These are phyloP conservation scores for Laetiporus sulphureus DNA, from an alignment of 1,284 basidiomycete species.

Conservation along the genomic window DNA sequence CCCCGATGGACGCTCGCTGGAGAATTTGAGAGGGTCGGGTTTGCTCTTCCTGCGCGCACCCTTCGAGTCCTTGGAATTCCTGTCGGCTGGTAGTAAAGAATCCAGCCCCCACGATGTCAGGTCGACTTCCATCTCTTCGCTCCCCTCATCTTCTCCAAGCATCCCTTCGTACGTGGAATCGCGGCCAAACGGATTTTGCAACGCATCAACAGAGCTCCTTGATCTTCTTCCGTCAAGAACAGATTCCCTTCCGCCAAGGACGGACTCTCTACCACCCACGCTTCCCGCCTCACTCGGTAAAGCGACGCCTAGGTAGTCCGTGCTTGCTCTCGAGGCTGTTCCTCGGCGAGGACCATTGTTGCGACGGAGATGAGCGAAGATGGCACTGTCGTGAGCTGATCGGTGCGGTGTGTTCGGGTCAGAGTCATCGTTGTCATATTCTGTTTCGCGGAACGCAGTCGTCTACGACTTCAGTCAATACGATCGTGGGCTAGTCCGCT, in stretches of 20 bases:
- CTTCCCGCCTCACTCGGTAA: constrained; percentile 53
- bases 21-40: constrained; percentile 31
- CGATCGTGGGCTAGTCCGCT: constrained; percentile 12
- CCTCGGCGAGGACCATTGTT: constrained; percentile 37
- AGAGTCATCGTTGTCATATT: constrained; percentile 76
- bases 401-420: constrained; percentile 52
- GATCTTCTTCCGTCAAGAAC: constrained; percentile 15
- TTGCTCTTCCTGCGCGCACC: constrained; percentile 35
- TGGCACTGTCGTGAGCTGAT: constrained; percentile 75
- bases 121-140: constrained; percentile 64
- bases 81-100: constrained; percentile 57
- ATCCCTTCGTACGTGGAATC: constrained; percentile 53
- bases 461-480: constrained; percentile 1
- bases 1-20: constrained; percentile 9
- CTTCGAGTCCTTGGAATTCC: constrained; percentile 22
- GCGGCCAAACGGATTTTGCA: constrained; percentile 65
- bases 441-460: constrained; percentile 29
- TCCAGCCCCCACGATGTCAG: constrained; percentile 79
- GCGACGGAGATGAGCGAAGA: constrained; percentile 67
- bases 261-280: constrained; percentile 23
- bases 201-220: constrained; percentile 48
- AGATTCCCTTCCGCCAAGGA: constrained; percentile 3
- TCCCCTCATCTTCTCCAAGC: constrained; percentile 35
- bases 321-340: constrained; percentile 38
- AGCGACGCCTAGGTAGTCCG: constrained; percentile 62